A percentile compares a stretch with the other conserved stretches of the same genome.
Conservation (phyloP, 208 protist genomes). For the Trypanosoma mega region DNA sequence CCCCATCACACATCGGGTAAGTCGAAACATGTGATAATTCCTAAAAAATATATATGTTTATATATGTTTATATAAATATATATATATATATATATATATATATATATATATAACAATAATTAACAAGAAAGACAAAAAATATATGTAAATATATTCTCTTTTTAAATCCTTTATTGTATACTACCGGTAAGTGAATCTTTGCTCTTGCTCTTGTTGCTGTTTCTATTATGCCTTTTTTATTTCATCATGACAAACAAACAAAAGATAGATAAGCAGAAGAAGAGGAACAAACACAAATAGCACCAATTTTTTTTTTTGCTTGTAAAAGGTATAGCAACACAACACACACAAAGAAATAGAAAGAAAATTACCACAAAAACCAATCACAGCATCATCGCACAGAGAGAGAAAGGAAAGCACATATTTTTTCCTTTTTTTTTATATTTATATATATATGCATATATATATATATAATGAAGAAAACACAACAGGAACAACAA, state of each 20-base stretch:
- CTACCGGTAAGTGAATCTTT: no score
- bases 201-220: no score
- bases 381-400: no score
- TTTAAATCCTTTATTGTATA: no score
- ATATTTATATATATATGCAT: slow-evolving; percentile 7
- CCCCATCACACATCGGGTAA: slow-evolving; percentile 23
- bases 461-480: background rate
- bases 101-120: background rate
- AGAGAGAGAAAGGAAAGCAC: background rate
- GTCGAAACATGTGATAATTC: slow-evolving; percentile 13
- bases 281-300: no score
- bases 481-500: slow-evolving; percentile 1
- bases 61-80: slow-evolving; percentile 2
- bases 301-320: no score
- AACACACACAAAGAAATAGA: no score
- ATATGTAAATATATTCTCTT: background rate
- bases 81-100: background rate
- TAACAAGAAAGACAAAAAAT: slow-evolving; percentile 18
- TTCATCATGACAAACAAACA: no score
- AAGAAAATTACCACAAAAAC: no score
- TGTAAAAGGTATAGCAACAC: no score
- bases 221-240: no score
- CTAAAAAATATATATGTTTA: background rate
- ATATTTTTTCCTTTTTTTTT: slow-evolving; percentile 5
- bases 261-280: no score